Percentiles rank a stretch among this genome's conserved stretches.
Evolutionary conservation across 2,329 filamentous ascomycete genomes (phyloP).

Genomic region (Cryoendolithus antarcticus): DNA sequence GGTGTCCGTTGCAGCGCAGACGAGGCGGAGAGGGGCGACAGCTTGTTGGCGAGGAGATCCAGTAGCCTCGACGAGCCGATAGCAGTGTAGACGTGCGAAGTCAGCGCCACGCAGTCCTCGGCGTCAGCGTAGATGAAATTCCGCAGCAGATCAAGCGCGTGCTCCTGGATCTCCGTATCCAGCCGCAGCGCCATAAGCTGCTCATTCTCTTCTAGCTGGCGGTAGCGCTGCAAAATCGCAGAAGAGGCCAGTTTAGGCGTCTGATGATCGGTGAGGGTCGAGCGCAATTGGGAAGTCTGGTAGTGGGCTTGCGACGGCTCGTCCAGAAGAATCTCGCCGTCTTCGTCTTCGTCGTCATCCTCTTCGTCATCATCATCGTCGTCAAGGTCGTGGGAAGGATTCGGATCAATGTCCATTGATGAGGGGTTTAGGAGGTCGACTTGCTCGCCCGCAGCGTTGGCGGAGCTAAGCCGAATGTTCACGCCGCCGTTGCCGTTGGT

Average conservation of each 20-base stretch:
- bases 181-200: constrained; percentile 59
- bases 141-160: constrained; percentile 76
- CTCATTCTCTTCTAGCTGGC: constrained; percentile 48
- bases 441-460: constrained; percentile 48
- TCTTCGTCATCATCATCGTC: constrained; percentile 13
- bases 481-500: constrained; percentile 37
- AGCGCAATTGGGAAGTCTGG: constrained; percentile 22
- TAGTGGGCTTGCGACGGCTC: constrained; percentile 23
- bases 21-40: constrained; percentile 37
- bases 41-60: constrained; percentile 65
- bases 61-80: constrained; percentile 71
- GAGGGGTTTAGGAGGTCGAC: constrained; percentile 46
- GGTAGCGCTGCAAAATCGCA: not conserved
- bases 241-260: not conserved
- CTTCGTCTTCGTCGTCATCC: constrained; percentile 24
- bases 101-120: constrained; percentile 52
- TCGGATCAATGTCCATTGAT: constrained; percentile 22
- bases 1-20: constrained; percentile 7
- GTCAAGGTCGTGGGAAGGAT: constrained; percentile 10
- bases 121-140: constrained; percentile 64
- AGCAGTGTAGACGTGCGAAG: constrained; percentile 67
- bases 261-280: constrained; percentile 17
- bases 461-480: constrained; percentile 26
- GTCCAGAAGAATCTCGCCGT: constrained; percentile 36
- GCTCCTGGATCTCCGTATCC: constrained; percentile 77